Base-by-base conservation (phyloP, 495 filamentous ascomycete genomes). In the Tuber calosporum region DNA sequence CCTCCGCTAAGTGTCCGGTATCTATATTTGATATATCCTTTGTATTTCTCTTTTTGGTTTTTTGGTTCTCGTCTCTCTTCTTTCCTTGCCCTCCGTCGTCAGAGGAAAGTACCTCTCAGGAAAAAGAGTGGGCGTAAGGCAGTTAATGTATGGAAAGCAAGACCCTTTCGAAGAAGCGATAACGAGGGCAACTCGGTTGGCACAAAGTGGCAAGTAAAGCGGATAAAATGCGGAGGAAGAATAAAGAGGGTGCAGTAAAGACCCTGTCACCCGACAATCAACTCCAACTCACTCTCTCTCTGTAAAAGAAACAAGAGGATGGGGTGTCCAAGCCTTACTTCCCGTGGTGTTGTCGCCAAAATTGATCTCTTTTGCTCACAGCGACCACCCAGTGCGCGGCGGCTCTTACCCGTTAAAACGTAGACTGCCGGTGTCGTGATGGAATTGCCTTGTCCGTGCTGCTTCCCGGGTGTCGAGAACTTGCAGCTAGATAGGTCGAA, bases 91-190 rank as follows among this genome's bases (percentile, higher is more conserved):
- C 39, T 72, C 74, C 71, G 69, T 19, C 26, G 71, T 69, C 68
- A 30, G 40, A 66, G 36, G 7, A 73, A 53, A 22, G 34, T 71
- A 68, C 34, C 70, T 58, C 53, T 43, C 17, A 2, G 13, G 26
- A 62, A 62, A 77, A 73, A 71, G 66, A 77, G 71, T 66, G 70
- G 74, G 74, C 76, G 74, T 78, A 75, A 77, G 48, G 76, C 70
- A 48, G 71, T 77, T 78, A 77, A 75, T 70, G 67, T 62, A 62
- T n/a, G 53, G 70, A 78, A 71, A 68, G 58, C 75, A 70, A 68
- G 73, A 68, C 70, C 68, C 53, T 62, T 34, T 62, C 4, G 13
- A 62, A 62, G 53, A 34, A 77, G 69, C 66, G 75, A 78, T 68
- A 74, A 77, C 66, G 71, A 66, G 26, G 53, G 26, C 11, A 34